Percentiles rank a stretch among this genome's conserved stretches.
Evolutionary conservation across 2,329 filamentous ascomycete genomes (phyloP).

Genomic region (Clarireedia hainanense): DNA sequence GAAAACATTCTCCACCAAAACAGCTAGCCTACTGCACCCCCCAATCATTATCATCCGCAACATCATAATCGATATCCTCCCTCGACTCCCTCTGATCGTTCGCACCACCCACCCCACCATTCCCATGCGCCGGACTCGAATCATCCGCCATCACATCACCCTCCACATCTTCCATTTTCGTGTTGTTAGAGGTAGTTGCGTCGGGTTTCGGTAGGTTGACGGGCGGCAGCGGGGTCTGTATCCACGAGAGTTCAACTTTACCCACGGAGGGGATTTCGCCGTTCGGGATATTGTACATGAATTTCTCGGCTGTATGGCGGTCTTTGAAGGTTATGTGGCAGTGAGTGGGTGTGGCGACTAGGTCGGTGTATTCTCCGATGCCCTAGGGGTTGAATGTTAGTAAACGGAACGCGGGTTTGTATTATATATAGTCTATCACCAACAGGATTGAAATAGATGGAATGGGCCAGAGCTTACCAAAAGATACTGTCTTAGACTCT

Average conservation of each 20-base stretch:
- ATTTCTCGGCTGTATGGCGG: conserved; percentile 63
- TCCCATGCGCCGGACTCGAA: conserved; percentile 11
- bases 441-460: neutral
- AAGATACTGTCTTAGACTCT: conserved; percentile 63
- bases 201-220: conserved; percentile 13
- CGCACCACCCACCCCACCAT: conserved; percentile 8
- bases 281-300: conserved; percentile 50
- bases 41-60: conserved; percentile 35
- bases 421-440: neutral
- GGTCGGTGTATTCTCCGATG: conserved; percentile 53
- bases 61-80: conserved; percentile 33
- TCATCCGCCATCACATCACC: conserved; percentile 26
- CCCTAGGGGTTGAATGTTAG: conserved; percentile 35
- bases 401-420: no score
- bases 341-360: conserved; percentile 39
- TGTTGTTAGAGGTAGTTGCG: neutral
- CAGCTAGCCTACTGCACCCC: neutral
- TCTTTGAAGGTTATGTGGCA: conserved; percentile 58
- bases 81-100: conserved; percentile 11
- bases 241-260: conserved; percentile 60
- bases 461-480: conserved; percentile 41
- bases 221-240: conserved; percentile 26
- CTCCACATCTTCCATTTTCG: conserved; percentile 20
- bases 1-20: neutral
- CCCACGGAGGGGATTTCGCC: conserved; percentile 55